Evolutionary conservation across 1,284 basidiomycete species (phyloP), one percentile per base, ranked within the genome.

Genomic region (Retiboletus fuscus): DNA sequence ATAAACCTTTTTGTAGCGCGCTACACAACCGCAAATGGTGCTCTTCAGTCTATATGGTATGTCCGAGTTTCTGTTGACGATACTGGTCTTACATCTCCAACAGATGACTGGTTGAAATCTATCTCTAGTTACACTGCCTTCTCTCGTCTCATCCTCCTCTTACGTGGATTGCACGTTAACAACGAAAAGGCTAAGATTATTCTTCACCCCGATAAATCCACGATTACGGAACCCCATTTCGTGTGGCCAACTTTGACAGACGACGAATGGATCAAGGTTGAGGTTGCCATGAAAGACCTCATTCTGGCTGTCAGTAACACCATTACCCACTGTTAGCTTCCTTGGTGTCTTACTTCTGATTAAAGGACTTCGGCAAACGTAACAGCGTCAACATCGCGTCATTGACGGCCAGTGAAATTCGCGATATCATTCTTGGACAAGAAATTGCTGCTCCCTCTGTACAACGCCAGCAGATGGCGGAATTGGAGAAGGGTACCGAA

Each of bases 221-320:
- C 97, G 11, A 92, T 98, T 77, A 99, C 98, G 6, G 96, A 99
- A 84, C 95, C 97, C 64, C 97, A 99, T 84, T 96, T 99, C 83
- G 96, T 99, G 51, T 99, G 97, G 97, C 98, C 98, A 12, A 94
- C 96, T 3, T 87, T 99, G 65, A 87, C 87, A 34, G 97, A 99
- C 79, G 96, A 99, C 76, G 97, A 98, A 77, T 99, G 98, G 98
- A 98, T 99, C 86, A 97, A 98, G 85, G 98, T 99, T 60, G 98
- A 99, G 86, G 95, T 99, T 61, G 97, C 97, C 3, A 92, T 99
- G 86, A 97, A 95, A 82, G 96, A 97, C 76, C 90, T 97, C 62
- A 97, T 97, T 79, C 86, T 97, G 65, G 93, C 93, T 74, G 92
- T 93, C 78, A 72, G 89, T 82, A 26, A 39, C 57, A 62, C 24